Evolutionary conservation across 176 grass and related monocot species (phyloP).

Genomic region (Hordeum marinum): DNA sequence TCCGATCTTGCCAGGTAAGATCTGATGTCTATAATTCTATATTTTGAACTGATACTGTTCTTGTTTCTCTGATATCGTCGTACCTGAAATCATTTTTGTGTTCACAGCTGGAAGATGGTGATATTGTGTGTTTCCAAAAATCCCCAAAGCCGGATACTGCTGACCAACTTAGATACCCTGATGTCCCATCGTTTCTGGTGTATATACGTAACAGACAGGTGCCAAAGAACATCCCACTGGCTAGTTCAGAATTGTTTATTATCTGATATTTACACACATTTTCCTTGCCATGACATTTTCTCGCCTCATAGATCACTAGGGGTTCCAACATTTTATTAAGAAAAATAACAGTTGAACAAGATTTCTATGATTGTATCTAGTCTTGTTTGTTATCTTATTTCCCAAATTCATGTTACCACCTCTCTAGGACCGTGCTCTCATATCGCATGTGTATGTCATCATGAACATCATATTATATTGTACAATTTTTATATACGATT

Average conservation of each 20-base stretch:
- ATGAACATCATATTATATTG: not conserved
- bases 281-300: not conserved
- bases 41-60: conserved; percentile 4
- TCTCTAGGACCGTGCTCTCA: not conserved
- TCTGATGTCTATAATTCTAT: not conserved
- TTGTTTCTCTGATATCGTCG: conserved; percentile 14
- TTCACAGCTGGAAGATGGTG: conserved; percentile 93
- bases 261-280: not conserved
- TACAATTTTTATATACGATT: not conserved
- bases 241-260: not conserved
- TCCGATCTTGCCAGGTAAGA: conserved; percentile 81
- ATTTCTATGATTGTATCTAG: conserved; percentile 13
- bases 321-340: not conserved
- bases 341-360: not conserved
- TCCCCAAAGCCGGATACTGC: conserved; percentile 46
- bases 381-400: conserved; percentile 15
- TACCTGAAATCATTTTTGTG: conserved; percentile 29
- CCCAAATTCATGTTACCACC: not conserved
- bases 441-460: not conserved
- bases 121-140: conserved; percentile 94
- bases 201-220: conserved; percentile 98
- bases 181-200: conserved; percentile 83
- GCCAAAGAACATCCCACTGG: not conserved
- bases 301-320: not conserved
- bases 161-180: conserved; percentile 72